Percentiles rank a stretch among this genome's conserved stretches.
Evolutionary conservation across 2,329 filamentous ascomycete species (phyloP).

Genomic region (Aspergillus uvarum): DNA sequence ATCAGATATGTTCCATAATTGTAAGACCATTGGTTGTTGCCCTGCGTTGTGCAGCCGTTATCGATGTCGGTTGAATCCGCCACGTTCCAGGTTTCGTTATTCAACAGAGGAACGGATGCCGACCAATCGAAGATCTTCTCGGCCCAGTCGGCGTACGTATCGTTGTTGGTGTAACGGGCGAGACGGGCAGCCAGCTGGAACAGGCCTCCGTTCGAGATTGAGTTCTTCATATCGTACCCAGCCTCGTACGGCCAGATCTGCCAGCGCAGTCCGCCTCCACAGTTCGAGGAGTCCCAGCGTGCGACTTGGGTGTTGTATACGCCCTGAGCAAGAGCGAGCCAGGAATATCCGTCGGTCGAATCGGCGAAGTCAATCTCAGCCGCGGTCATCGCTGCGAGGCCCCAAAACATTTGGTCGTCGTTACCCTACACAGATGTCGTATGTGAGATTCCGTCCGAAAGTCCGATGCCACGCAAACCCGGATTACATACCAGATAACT

Average conservation of each 20-base stretch:
- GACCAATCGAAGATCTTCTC: conserved; percentile 65
- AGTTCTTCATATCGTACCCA: conserved; percentile 81
- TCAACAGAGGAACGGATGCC: conserved; percentile 56
- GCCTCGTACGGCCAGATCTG: conserved; percentile 77
- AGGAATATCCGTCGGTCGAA: conserved; percentile 46
- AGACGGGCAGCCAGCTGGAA: conserved; percentile 78
- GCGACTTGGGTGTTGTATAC: conserved; percentile 69
- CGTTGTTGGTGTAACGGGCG: conserved; percentile 63
- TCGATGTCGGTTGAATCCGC: conserved; percentile 63
- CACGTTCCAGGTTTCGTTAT: conserved; percentile 58
- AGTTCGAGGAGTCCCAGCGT: conserved; percentile 68
- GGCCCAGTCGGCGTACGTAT: conserved; percentile 64
- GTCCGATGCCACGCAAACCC: not conserved
- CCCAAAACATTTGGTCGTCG: conserved; percentile 72
- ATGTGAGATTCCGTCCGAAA: not conserved
- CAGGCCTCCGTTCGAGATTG: conserved; percentile 76
- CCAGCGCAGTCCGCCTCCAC: conserved; percentile 73
- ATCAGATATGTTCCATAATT: conserved; percentile 61
- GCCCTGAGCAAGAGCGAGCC: conserved; percentile 63
- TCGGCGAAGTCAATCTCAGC: conserved; percentile 65
- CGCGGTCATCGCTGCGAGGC: conserved; percentile 65
- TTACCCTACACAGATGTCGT: conserved; percentile 51
- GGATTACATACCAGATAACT: conserved; percentile 25
- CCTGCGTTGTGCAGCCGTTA: conserved; percentile 60
- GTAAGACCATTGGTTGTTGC: conserved; percentile 66